phyloP scores from a whole-genome alignment of 2,329 filamentous ascomycete genomes.

The Nectriaceae sp. region DNA sequence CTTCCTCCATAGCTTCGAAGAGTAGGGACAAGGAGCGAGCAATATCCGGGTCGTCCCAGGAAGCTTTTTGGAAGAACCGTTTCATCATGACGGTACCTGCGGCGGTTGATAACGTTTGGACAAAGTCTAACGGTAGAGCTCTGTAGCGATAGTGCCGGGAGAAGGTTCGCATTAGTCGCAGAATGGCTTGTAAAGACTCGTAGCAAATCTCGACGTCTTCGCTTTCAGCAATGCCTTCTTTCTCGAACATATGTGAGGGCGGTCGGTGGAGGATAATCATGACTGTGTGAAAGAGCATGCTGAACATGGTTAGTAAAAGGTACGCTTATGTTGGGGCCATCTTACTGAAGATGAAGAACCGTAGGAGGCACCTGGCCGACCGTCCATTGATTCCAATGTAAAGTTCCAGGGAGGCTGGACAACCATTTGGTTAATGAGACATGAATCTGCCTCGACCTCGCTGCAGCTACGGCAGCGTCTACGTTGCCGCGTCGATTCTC shows the following conservation, averaged over 20 bases:
- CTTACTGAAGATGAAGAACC: conserved; percentile 49
- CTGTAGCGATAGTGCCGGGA: conserved; percentile 45
- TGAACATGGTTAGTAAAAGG: conserved; percentile 20
- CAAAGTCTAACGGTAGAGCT: conserved; percentile 49
- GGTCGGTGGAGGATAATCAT: conserved; percentile 55
- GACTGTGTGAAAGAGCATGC: conserved; percentile 51
- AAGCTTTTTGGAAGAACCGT: conserved; percentile 40
- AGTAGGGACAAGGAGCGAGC: conserved; percentile 50
- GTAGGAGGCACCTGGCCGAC: conserved; percentile 46
- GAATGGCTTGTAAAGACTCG: conserved; percentile 47
- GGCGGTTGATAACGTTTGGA: conserved; percentile 50
- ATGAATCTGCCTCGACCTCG: conserved; percentile 48
- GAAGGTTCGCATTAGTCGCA: conserved; percentile 47
- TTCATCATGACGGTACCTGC: conserved; percentile 50
- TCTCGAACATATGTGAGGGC: conserved; percentile 44
- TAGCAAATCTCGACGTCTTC: conserved; percentile 53
- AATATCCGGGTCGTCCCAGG: conserved; percentile 47
- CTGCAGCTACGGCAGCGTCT: conserved; percentile 42
- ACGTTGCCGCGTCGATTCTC: conserved; percentile 47
- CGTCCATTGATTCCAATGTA: conserved; percentile 55
- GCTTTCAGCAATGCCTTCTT: conserved; percentile 39
- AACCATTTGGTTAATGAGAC: conserved; percentile 49
- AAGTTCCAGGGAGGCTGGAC: conserved; percentile 44
- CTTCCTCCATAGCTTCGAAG: conserved; percentile 52
- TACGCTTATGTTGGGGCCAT: not conserved